These are phyloP conservation scores for Oryza meridionalis DNA, from an alignment of 176 grass and related monocot species.

Conservation along the genomic window DNA sequence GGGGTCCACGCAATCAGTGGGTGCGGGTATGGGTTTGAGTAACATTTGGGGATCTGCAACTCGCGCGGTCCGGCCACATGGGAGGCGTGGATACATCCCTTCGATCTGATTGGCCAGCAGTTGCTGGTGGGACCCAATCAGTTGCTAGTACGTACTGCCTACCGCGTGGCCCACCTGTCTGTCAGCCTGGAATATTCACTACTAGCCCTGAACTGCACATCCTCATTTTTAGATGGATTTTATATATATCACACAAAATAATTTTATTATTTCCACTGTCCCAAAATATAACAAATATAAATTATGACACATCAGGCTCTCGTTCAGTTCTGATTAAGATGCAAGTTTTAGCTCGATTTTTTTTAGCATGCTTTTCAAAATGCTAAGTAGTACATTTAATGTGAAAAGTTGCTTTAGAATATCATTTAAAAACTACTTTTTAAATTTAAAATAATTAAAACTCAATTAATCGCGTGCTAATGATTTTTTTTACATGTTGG, in stretches of 20 bases:
- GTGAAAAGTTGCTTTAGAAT: no score
- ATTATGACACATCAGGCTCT: no score
- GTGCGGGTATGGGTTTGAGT: fast-evolving
- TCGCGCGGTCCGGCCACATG: slow-evolving; percentile 29
- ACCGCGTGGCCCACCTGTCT: slow-evolving; percentile 8
- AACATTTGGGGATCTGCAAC: background rate
- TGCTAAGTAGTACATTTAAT: no score
- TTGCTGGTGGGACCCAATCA: background rate
- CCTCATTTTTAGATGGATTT: background rate
- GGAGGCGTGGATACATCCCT: background rate
- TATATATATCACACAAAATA: background rate
- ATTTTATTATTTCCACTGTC: background rate
- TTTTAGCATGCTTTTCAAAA: no score
- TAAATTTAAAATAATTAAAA: no score
- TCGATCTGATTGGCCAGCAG: slow-evolving; percentile 35
- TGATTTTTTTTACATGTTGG: no score
- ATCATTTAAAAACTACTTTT: no score
- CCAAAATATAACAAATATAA: no score
- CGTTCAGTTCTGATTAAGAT: no score
- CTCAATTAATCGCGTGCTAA: no score
- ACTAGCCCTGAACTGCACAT: background rate
- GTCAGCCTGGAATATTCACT: background rate
- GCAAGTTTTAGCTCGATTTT: no score
- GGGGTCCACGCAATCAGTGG: background rate
- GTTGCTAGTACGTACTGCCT: background rate